Conservation (phyloP, 108 stramenopile species). For the Skeletonema grethae region DNA sequence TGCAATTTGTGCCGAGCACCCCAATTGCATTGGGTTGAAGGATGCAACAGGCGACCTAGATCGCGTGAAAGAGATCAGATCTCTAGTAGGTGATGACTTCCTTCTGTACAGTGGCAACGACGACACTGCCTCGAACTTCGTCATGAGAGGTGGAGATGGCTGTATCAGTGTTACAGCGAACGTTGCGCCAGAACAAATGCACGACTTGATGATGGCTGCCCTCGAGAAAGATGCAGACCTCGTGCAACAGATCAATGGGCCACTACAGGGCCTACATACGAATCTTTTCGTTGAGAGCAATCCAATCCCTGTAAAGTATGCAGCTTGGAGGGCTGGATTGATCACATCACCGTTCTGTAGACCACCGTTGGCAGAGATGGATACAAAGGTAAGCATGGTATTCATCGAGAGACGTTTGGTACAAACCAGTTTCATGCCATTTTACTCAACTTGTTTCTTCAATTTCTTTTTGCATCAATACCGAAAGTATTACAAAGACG, state of each 20-base stretch:
- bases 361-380: conserved; percentile 69
- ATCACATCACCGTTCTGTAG: conserved; percentile 58
- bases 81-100: conserved; percentile 51
- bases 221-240: conserved; percentile 52
- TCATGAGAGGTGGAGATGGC: conserved; percentile 87
- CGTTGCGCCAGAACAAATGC: conserved; percentile 70
- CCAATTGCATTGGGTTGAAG: conserved; percentile 85
- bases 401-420: too few species aligned
- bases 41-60: conserved; percentile 86
- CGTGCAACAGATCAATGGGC: conserved; percentile 65
- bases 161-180: conserved; percentile 92
- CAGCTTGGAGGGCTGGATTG: conserved; percentile 56
- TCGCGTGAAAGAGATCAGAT: conserved; percentile 60
- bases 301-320: conserved; percentile 83
- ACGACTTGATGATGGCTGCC: conserved; percentile 67
- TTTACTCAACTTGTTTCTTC: too few species aligned
- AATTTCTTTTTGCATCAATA: too few species aligned
- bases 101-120: conserved; percentile 92
- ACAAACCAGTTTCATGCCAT: too few species aligned
- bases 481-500: conserved; percentile 37
- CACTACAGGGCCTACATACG: conserved; percentile 60
- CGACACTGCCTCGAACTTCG: conserved; percentile 80
- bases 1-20: conserved; percentile 61
- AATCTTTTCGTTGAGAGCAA: conserved; percentile 84
- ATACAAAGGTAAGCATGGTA: conserved; percentile 16